Evolutionary conservation across 2,329 filamentous ascomycete genomes (phyloP).

Genomic region (Escovopsis weberi): DNA sequence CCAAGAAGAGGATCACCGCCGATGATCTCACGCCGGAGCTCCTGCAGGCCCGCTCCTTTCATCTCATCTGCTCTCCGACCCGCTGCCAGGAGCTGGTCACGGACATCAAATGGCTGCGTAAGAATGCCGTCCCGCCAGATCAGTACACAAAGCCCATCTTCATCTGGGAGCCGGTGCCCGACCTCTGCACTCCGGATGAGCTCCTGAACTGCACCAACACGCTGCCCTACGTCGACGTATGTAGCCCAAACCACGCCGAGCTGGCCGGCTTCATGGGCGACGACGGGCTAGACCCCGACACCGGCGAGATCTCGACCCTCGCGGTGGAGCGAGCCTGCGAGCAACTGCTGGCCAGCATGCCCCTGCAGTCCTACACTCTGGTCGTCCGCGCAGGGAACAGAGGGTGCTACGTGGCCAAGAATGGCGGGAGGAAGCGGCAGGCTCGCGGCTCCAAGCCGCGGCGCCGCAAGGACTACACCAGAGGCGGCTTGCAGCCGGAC

Average conservation of each 20-base stretch:
- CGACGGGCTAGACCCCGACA: constrained; percentile 36
- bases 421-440: constrained; percentile 36
- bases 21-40: constrained; percentile 52
- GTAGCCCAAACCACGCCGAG: constrained; percentile 75
- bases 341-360: constrained; percentile 48
- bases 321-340: constrained; percentile 46
- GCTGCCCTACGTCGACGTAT: constrained; percentile 45
- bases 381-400: constrained; percentile 58
- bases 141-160: constrained; percentile 50
- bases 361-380: constrained; percentile 48
- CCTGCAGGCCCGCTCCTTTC: constrained; percentile 62
- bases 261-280: constrained; percentile 73
- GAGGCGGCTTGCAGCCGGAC: constrained; percentile 41
- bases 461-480: constrained; percentile 26
- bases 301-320: constrained; percentile 35
- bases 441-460: constrained; percentile 14
- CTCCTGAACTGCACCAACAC: constrained; percentile 50
- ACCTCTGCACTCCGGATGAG: constrained; percentile 62
- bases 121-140: constrained; percentile 20
- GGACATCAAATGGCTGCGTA: constrained; percentile 49
- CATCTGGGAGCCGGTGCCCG: constrained; percentile 91
- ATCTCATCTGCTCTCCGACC: constrained; percentile 69
- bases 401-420: constrained; percentile 52
- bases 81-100: constrained; percentile 64
- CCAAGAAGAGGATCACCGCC: constrained; percentile 68